phyloP scores from a whole-genome alignment of 1,139 yeast genomes.

The Scheffersomyces stambukii region DNA sequence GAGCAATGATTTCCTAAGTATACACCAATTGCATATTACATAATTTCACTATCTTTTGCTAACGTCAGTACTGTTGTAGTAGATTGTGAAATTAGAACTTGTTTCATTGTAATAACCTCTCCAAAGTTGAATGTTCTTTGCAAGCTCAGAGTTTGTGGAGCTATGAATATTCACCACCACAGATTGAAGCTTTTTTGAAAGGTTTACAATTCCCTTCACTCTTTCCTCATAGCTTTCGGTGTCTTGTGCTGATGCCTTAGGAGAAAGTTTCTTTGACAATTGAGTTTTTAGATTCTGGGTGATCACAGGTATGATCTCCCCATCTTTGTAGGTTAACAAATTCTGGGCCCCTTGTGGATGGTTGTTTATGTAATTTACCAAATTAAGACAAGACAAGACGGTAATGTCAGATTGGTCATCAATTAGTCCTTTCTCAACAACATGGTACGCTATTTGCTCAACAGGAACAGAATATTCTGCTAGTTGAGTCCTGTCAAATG shows the following conservation, averaged over 20 bases:
- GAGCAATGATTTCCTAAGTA: too few species aligned
- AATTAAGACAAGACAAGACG: constrained; percentile 32
- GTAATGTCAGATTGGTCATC: constrained; percentile 40
- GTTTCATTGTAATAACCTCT: constrained; percentile 6
- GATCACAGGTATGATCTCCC: constrained; percentile 17
- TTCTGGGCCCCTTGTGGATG: constrained; percentile 15
- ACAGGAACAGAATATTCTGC: constrained; percentile 17
- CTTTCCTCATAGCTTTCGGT: constrained; percentile 14
- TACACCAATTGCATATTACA: too few species aligned
- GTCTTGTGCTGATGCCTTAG: constrained; percentile 44
- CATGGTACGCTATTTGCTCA: constrained; percentile 21
- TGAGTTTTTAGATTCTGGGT: constrained; percentile 23
- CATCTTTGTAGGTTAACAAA: constrained; percentile 13
- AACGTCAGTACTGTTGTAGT: constrained; percentile 10
- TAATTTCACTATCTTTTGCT: background rate
- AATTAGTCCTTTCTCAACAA: constrained; percentile 29
- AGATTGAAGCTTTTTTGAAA: constrained; percentile 9
- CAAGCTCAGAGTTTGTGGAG: constrained; percentile 6
- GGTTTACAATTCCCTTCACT: constrained; percentile 12
- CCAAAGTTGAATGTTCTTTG: constrained; percentile 7
- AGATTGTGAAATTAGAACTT: constrained; percentile 8
- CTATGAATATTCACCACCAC: constrained; percentile 8
- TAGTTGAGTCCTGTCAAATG: constrained; percentile 20
- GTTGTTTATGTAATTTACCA: constrained; percentile 24
- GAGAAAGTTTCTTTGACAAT: constrained; percentile 32